phyloP scores from a whole-genome alignment of 306 rosid species.

The Abrus precatorius region DNA sequence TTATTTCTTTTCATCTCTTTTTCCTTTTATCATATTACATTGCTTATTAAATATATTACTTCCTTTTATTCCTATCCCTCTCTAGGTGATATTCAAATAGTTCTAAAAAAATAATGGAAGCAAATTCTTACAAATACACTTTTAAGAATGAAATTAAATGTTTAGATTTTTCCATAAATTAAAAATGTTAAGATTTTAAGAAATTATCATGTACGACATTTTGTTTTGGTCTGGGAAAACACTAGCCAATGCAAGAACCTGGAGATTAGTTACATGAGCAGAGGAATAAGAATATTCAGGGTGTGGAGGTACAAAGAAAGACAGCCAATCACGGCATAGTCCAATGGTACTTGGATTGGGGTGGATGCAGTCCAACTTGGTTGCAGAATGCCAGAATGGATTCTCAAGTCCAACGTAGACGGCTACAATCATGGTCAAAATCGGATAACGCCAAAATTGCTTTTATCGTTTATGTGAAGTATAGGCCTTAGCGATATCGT shows the following conservation, averaged over 20 bases:
- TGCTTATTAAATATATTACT: no score
- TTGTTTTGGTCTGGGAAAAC: not conserved
- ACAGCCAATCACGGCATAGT: not conserved
- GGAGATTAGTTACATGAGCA: constrained; percentile 1
- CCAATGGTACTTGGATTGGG: not conserved
- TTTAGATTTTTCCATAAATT: not conserved
- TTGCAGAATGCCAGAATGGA: not conserved
- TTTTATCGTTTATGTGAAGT: no score
- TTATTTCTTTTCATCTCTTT: no score
- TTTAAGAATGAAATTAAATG: not conserved
- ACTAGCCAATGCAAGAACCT: not conserved
- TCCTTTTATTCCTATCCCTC: no score
- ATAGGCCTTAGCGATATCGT: no score
- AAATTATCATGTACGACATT: not conserved
- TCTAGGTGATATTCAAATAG: no score
- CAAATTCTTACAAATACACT: not conserved
- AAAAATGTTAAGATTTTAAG: not conserved
- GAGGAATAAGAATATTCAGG: no score
- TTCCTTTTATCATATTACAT: no score
- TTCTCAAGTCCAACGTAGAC: not conserved
- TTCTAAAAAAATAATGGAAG: no score
- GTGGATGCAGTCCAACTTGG: constrained; percentile 11
- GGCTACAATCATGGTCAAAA: not conserved
- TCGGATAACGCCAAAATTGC: not conserved
- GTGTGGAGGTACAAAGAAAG: not conserved